Conservation (phyloP, 78 protist genomes). For the Polysphondylium violaceum region DNA sequence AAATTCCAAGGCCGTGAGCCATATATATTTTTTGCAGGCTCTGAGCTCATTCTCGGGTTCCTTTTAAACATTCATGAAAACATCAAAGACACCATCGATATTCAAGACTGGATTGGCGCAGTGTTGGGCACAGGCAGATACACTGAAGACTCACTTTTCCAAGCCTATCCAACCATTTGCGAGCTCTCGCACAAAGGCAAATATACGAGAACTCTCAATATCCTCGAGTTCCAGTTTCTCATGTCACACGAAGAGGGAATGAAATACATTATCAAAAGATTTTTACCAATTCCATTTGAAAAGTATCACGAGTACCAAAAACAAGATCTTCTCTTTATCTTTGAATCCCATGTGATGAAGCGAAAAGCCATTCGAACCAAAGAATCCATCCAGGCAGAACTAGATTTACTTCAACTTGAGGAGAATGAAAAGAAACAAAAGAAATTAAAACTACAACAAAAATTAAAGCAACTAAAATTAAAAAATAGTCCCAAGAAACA, state of each 20-base stretch:
- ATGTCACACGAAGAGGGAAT: neutral
- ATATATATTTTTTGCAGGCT: constrained; percentile 15
- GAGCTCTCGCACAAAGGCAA: constrained; percentile 3
- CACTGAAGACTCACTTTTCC: neutral
- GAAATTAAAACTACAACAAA: constrained; percentile 4
- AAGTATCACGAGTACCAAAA: neutral
- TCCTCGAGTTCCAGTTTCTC: constrained; percentile 5
- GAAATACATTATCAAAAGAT: neutral
- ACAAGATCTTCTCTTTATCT: neutral
- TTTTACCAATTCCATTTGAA: neutral
- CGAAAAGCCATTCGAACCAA: neutral
- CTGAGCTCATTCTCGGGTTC: neutral
- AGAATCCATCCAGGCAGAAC: constrained; percentile 26
- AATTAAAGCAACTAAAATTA: no score
- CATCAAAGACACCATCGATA: neutral
- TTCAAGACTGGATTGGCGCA: neutral
- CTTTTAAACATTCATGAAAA: neutral
- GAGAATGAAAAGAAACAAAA: constrained; percentile 29
- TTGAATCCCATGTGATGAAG: neutral
- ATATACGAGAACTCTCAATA: constrained; percentile 4
- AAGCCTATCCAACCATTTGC: constrained; percentile 9
- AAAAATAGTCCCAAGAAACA: no score
- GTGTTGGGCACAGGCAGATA: neutral
- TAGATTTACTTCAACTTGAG: neutral
- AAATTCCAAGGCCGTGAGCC: constrained; percentile 16